Base-by-base conservation (phyloP, 768 basidiomycete genomes). In the Serendipita sp. region DNA sequence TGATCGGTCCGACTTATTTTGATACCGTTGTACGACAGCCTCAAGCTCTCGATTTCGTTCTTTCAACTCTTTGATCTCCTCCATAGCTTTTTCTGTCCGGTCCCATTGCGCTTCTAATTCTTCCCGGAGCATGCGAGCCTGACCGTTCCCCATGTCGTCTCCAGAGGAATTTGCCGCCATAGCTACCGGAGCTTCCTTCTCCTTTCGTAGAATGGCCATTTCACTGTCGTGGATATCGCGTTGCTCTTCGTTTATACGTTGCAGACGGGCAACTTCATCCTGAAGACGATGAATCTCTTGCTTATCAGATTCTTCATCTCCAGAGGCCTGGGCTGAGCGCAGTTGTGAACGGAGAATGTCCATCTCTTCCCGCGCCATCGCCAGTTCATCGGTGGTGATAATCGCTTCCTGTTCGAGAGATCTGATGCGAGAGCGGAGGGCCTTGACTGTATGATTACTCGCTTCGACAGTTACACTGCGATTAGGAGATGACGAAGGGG, bases 51-150 rank as follows among this genome's bases (percentile, higher is more conserved):
- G 41, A n/a, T 66, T 62, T 33, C 64, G 62, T 22, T 62, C 38
- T n/a, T 62, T 45, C 24, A 68, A 63, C 0, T 62, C 22, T 44
- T 65, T 44, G 38, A 68, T 66, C 42, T 65, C 75, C 66, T 83
- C 82, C n/a, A 74, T 72, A 14, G 74, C 71, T 64, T 74, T 74
- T 72, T 86, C 84, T 5, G 85, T 82, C 63, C 81, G 74, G 34
- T 75, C 74, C 86, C 86, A 88, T 71, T 88, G 86, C 9, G 82
- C 80, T 67, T 88, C 83, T 33, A 88, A 70, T 71, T 90, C 86
- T 0, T 53, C 61, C 14, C 51, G 56, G 44, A 62, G 61, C 42
- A 61, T 58, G 28, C 44, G 28, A 31, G 62, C 30, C 38, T 61
- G 38, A 48, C 20, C 50, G 38, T n/a, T 13, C 56, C 3, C 28